Evolutionary conservation across 2,329 filamentous ascomycete species (phyloP), one percentile per base, ranked within the genome.

Genomic region (Cladophialophora bantiana): DNA sequence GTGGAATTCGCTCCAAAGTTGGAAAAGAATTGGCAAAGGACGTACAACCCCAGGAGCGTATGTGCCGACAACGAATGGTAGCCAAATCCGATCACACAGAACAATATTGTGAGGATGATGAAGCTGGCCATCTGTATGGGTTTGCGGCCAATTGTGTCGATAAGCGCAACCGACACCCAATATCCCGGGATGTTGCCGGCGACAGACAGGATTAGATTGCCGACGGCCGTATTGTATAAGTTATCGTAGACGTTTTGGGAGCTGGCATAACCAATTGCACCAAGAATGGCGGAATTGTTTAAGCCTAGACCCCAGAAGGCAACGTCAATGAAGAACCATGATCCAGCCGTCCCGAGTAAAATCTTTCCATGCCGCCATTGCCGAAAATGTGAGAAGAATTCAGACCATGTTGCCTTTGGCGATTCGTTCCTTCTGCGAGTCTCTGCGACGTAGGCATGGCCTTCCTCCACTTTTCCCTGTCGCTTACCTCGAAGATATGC

Each of bases 101-200:
- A 90, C 9, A 90, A 75, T 52, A 87, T 78, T 1, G 87, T 90
- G 4, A 90, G 80, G 15, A 89, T 74, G 36, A 40, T 34, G 75
- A 90, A 90, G 13, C 88, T 88, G 52, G 84, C 74, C 1, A 90
- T 77, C 80, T 88, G 92, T 64, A 94, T 92, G 1, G 90, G 87
- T 81, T 92, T 93, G 74, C 91, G 89, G 62, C 91, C 91, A 13
- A 93, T 73, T 1, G 85, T 90, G 78, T 94, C 91, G 65, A 93
- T 87, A 1, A 86, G 87, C 12, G 88, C 88, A 5, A 93, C 90
- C 0, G 90, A 91, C 15, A 92, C 85, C 91, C 91, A 94, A 82
- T 94, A 94, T 15, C 91, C 91, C 0, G 91, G 91, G 12, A 94
- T 90, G 56, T 91, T 89, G 65, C 91, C 91, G 4, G 91, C 91